Evolutionary conservation across 2,329 filamentous ascomycete genomes (phyloP).

Genomic region (Calonectria leucothoes): DNA sequence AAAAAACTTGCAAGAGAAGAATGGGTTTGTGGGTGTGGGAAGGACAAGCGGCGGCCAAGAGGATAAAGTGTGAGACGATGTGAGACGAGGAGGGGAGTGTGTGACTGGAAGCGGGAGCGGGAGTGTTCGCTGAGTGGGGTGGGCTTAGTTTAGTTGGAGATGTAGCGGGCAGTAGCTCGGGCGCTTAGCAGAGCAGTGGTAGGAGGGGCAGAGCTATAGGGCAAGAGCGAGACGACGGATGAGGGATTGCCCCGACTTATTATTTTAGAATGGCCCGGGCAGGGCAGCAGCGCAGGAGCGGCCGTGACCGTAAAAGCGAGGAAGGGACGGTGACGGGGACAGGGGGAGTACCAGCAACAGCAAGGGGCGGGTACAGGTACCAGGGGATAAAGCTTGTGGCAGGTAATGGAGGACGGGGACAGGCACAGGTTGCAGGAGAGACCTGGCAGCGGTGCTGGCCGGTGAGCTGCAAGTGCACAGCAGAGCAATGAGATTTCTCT

Average conservation of each 20-base stretch:
- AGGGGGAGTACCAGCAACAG: neutral
- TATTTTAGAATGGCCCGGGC: slow-evolving; percentile 36
- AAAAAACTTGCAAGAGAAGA: slow-evolving; percentile 19
- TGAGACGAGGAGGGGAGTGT: slow-evolving; percentile 19
- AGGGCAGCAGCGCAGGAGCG: slow-evolving; percentile 24
- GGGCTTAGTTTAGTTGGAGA: slow-evolving; percentile 19
- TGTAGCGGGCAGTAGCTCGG: slow-evolving; percentile 27
- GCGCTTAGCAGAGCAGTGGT: slow-evolving; percentile 37
- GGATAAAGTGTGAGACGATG: slow-evolving; percentile 34
- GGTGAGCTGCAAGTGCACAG: slow-evolving; percentile 6
- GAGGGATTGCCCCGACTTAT: slow-evolving; percentile 41
- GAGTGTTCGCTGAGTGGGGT: slow-evolving; percentile 22
- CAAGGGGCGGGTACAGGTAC: slow-evolving; percentile 9
- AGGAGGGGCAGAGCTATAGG: slow-evolving; percentile 16
- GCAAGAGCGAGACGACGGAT: slow-evolving; percentile 29
- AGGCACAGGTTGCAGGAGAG: slow-evolving; percentile 17
- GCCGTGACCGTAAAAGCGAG: slow-evolving; percentile 28
- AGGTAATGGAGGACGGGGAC: neutral
- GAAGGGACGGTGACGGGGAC: slow-evolving; percentile 10
- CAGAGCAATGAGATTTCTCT: slow-evolving; percentile 14
- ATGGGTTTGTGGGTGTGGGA: slow-evolving; percentile 29
- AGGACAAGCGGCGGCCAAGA: slow-evolving; percentile 23
- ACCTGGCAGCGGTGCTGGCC: slow-evolving; percentile 34
- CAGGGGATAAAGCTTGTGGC: slow-evolving; percentile 6
- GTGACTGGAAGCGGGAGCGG: slow-evolving; percentile 12